phyloP scores from a whole-genome alignment of 352 stramenopile genomes.

The Blastocystis sp. region DNA sequence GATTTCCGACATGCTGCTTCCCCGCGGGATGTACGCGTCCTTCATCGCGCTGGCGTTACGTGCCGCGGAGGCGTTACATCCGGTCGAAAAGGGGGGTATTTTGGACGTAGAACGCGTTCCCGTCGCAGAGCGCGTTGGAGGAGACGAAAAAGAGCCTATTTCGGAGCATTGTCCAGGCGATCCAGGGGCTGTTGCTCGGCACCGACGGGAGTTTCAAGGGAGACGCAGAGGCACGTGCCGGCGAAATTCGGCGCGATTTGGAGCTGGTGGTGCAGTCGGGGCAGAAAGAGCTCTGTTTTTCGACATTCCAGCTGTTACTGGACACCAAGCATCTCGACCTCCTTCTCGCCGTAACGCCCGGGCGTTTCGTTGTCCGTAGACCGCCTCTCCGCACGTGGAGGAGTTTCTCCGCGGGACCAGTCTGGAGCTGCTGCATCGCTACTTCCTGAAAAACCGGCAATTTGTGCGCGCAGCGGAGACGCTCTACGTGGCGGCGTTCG shows the following conservation, averaged over 20 bases:
- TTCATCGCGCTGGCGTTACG: not conserved
- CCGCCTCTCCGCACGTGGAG: not conserved
- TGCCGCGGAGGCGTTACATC: not conserved
- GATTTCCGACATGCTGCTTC: not conserved
- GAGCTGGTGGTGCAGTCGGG: not conserved
- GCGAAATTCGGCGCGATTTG: not conserved
- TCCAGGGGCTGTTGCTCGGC: not conserved
- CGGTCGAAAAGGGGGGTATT: not conserved
- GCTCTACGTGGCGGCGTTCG: slow-evolving; percentile 13
- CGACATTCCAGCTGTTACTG: not conserved
- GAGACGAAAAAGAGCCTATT: not conserved
- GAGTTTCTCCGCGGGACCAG: not conserved
- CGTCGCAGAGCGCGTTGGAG: not conserved
- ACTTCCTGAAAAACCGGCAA: slow-evolving; percentile 42
- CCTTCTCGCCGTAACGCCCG: not conserved
- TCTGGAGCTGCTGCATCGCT: slow-evolving; percentile 26
- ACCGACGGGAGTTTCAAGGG: not conserved
- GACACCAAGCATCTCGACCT: slow-evolving; percentile 10
- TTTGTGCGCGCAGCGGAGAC: slow-evolving; percentile 5
- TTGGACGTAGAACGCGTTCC: not conserved
- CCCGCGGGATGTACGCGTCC: not conserved
- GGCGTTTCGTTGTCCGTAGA: not conserved
- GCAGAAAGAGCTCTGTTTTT: slow-evolving; percentile 14
- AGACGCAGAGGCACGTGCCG: not conserved
- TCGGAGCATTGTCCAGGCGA: not conserved